Base-by-base conservation (phyloP, 73 alveolate genomes). In the Chromera velia region DNA sequence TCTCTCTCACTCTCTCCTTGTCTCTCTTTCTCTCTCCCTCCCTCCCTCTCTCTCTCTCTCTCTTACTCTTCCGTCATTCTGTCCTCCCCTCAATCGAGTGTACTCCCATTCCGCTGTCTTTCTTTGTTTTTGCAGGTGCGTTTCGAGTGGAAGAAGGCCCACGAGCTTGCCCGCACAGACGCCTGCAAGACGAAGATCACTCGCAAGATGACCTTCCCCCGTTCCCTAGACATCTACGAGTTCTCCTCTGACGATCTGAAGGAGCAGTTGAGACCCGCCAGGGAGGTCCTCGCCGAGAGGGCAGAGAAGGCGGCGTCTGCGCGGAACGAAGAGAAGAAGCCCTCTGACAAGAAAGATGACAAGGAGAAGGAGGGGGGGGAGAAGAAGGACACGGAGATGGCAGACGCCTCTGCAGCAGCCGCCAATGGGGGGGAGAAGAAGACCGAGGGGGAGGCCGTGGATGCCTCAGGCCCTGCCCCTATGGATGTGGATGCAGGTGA, bases 161-260 rank as follows among this genome's bases (percentile, higher is more conserved):
- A 88, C 71, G 83, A 83, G 48, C 67, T 81, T 46, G 82, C 95
- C 18, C 96, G 98, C 18, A 91, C 98, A 0, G 80, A 88, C 66
- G 98, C 98, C 24, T 91, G 92, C 70, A 90, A 90, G 67, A 87
- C 98, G 33, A 92, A 92, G 80, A 90, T 92, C 74, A 77, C 88
- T 0, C 76, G 90, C 66, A 71, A 34, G 31, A 95, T 92, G 29
- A 34, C 84, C 22, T 92, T 92, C 91, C 92, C 98, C 0, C 90
- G 88, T 86, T 87, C 88, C 33, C 74, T 92, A 31, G 98, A 92
- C 82, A 45, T 88, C 73, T 92, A 90, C 74, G 95, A 90, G 79
- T 81, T 87, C 87, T 92, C 96, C 73, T 73, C 95, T 7, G 96
- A 92, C 34, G 94, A 88, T 64, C 90, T 93, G 0, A 87, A 90